phyloP scores from a whole-genome alignment of 768 basidiomycete species.

The Leccinum obscurum region DNA sequence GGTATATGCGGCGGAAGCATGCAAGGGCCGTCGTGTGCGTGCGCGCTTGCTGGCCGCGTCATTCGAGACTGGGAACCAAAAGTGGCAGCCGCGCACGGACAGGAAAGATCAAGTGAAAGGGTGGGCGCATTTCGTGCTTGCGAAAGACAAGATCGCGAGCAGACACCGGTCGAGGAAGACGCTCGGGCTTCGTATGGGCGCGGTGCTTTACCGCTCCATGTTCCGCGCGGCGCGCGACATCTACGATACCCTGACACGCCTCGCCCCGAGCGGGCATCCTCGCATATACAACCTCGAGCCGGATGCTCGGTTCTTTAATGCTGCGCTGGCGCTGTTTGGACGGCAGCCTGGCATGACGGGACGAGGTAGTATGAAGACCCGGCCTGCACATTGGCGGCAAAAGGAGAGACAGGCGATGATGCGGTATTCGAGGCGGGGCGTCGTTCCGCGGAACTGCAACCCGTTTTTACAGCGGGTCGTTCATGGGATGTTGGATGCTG shows the following conservation, averaged over 20 bases:
- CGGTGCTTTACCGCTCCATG: slow-evolving; percentile 40
- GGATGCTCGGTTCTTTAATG: slow-evolving; percentile 68
- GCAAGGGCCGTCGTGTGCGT: slow-evolving; percentile 23
- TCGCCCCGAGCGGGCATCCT: slow-evolving; percentile 18
- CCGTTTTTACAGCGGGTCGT: slow-evolving; percentile 39
- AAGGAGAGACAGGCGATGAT: slow-evolving; percentile 29
- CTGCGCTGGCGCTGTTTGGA: slow-evolving; percentile 48
- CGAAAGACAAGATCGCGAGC: slow-evolving; percentile 19
- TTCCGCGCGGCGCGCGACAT: slow-evolving; percentile 32
- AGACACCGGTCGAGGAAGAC: slow-evolving; percentile 27
- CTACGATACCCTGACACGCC: slow-evolving; percentile 22
- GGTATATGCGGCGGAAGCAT: slow-evolving; percentile 52
- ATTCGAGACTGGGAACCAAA: slow-evolving; percentile 6
- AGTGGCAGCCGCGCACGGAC: slow-evolving; percentile 19
- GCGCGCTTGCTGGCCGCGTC: slow-evolving; percentile 6
- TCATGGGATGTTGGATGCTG: slow-evolving; percentile 39
- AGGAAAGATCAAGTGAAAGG: slow-evolving; percentile 31
- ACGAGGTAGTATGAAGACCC: slow-evolving; percentile 29
- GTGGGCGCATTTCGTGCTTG: slow-evolving; percentile 37
- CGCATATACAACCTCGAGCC: slow-evolving; percentile 41
- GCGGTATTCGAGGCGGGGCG: slow-evolving; percentile 31
- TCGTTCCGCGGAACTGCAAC: slow-evolving; percentile 29
- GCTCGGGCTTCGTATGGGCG: slow-evolving; percentile 32
- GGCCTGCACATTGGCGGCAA: slow-evolving; percentile 32
- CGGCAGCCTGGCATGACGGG: slow-evolving; percentile 22